These are phyloP conservation scores for Astragalus membranaceus DNA, from an alignment of 306 rosid genomes.

Conservation along the genomic window DNA sequence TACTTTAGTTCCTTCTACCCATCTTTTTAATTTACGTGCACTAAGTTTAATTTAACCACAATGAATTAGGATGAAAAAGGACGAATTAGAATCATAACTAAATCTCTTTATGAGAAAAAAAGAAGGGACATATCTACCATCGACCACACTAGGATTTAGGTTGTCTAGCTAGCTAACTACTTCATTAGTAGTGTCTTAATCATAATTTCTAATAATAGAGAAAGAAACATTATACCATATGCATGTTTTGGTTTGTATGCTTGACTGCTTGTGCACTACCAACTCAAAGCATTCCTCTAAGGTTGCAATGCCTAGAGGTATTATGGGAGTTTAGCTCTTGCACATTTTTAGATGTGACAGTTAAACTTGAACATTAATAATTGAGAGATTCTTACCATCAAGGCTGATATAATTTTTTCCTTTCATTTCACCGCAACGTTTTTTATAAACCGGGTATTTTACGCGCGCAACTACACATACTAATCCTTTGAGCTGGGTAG, in stretches of 20 bases:
- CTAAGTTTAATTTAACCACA: neutral
- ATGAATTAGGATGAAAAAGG: conserved; percentile 10
- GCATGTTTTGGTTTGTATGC: neutral
- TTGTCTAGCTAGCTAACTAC: neutral
- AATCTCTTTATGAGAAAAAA: neutral
- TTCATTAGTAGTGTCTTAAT: conserved; percentile 9
- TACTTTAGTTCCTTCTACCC: neutral
- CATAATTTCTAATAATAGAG: conserved; percentile 10
- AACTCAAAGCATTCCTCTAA: neutral
- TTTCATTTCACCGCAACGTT: too few relatives aligned
- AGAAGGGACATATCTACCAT: neutral
- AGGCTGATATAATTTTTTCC: too few relatives aligned
- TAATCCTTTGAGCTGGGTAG: too few relatives aligned
- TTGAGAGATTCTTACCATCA: too few relatives aligned
- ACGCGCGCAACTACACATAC: too few relatives aligned
- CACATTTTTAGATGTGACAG: too few relatives aligned
- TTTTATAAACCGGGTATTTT: too few relatives aligned
- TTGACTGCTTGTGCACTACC: neutral
- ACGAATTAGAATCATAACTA: neutral
- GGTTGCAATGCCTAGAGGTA: neutral
- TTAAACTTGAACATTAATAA: too few relatives aligned
- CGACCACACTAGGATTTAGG: conserved; percentile 12
- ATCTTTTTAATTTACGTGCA: neutral
- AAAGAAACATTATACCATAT: conserved; percentile 18
- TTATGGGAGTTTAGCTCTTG: neutral